phyloP scores from a whole-genome alignment of 805 yeast genomes.

The baker's yeast (Saccharomyces cerevisiae) region DNA sequence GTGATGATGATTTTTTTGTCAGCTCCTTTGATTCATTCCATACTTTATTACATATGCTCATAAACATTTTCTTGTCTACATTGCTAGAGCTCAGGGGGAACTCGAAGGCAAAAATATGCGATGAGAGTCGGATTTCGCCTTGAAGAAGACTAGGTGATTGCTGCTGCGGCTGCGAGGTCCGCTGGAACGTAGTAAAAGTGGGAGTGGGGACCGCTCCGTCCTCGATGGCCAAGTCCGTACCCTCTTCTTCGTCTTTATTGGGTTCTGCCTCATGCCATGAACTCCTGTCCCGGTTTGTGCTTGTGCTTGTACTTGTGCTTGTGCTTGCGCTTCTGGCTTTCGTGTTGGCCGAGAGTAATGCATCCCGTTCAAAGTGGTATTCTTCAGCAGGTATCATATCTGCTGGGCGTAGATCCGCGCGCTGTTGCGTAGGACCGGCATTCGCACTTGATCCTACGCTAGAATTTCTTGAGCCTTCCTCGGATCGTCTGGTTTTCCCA shows the following conservation, averaged over 20 bases:
- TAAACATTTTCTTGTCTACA: constrained; percentile 27
- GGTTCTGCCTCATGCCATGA: neutral
- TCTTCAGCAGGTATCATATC: neutral
- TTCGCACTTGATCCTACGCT: neutral
- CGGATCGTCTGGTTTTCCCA: neutral
- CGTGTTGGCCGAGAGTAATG: neutral
- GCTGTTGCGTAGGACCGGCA: neutral
- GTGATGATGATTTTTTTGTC: neutral
- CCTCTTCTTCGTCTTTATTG: neutral
- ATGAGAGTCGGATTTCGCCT: constrained; percentile 23
- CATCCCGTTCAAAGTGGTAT: neutral
- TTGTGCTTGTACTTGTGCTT: neutral
- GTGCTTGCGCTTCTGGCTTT: neutral
- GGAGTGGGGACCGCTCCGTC: neutral
- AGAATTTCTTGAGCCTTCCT: neutral
- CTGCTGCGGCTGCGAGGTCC: constrained; percentile 1
- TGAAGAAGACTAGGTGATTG: constrained; percentile 5
- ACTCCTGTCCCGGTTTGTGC: neutral
- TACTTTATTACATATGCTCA: constrained; percentile 29
- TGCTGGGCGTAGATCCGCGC: neutral
- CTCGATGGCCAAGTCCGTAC: neutral
- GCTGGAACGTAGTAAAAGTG: constrained; percentile 5
- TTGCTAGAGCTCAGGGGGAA: constrained; percentile 14
- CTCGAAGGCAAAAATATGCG: constrained; percentile 25
- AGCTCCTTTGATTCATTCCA: constrained; percentile 25